Evolutionary conservation across 768 basidiomycete species (phyloP), one percentile per base, ranked within the genome.

Genomic region (Podaxis sp.): DNA sequence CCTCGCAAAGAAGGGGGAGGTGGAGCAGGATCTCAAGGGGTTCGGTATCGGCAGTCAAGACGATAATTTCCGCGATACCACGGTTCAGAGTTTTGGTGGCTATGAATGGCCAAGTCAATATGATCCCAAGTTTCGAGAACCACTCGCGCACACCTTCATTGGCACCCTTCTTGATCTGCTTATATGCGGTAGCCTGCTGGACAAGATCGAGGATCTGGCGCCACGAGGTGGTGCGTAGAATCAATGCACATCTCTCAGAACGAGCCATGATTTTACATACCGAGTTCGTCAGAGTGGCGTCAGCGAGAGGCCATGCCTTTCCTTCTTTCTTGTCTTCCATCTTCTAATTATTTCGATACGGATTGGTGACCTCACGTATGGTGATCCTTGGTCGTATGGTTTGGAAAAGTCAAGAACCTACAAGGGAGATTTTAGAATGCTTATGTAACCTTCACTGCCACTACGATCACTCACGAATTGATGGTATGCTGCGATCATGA

Each of bases 11-110:
- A 62, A 99, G 82, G 38, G 97, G 97, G 32, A 99, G 87, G 75
- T 99, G 97, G 64, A 99, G 85, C 57, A 99, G 78, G 74, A 99
- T 99, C 73, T 98, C 97, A 68, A 99, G 83, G 50, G 97, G 97
- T 74, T 98, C 95, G 32, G 96, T 98, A 70, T 99, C 95, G 57
- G 89, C 89, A 57, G 97, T 97, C 74, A 99, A 80, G 69, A 99
- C 86, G 76, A 98, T 94, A 76, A 99, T 92, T 77, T 99, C 97
- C 62, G 95, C 90, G 66, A 96, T 92, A 79, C 96, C 96, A 69
- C 96, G 92, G 74, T 98, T 98, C 64, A 98, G 84, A 18, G 95
- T 97, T 80, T 99, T 99, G 66, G 97, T 99, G 48, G 95, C 95
- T 94, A n/a, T 2, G 18, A 56, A 53, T 40, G 42, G 16, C 18